Conservation (phyloP, 768 basidiomycete genomes). For the Leccinum longicurvipes region DNA sequence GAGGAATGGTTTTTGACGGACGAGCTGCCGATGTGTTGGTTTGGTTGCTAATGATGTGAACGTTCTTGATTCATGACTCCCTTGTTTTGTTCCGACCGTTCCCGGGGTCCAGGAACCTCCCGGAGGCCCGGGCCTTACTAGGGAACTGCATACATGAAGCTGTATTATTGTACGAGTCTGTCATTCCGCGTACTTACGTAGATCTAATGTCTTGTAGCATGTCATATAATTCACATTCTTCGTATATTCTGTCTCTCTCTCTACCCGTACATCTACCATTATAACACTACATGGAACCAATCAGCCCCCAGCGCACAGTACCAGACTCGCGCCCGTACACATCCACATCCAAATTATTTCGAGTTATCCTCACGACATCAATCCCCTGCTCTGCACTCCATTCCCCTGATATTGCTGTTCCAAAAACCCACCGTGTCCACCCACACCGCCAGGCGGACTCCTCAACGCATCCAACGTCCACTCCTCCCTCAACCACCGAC, state of each 20-base stretch:
- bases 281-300: background rate
- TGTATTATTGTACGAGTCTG: no score
- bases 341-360: fast-evolving
- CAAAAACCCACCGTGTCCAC: constrained; percentile 37
- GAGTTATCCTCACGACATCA: constrained; percentile 20
- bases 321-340: constrained; percentile 2
- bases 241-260: background rate
- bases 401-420: constrained; percentile 31
- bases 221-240: no score
- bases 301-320: background rate
- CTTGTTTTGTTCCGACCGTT: no score
- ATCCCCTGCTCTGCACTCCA: constrained; percentile 26
- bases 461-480: constrained; percentile 49
- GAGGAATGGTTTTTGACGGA: constrained; percentile 9
- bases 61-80: no score
- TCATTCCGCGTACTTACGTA: no score
- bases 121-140: no score
- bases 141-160: no score
- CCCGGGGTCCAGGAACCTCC: no score
- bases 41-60: no score
- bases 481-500: constrained; percentile 65
- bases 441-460: constrained; percentile 22
- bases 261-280: background rate
- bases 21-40: constrained; percentile 1
- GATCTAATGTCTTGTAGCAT: no score